Base-by-base conservation (phyloP, 2,329 filamentous ascomycete species). In the Byssochlamys sp. region DNA sequence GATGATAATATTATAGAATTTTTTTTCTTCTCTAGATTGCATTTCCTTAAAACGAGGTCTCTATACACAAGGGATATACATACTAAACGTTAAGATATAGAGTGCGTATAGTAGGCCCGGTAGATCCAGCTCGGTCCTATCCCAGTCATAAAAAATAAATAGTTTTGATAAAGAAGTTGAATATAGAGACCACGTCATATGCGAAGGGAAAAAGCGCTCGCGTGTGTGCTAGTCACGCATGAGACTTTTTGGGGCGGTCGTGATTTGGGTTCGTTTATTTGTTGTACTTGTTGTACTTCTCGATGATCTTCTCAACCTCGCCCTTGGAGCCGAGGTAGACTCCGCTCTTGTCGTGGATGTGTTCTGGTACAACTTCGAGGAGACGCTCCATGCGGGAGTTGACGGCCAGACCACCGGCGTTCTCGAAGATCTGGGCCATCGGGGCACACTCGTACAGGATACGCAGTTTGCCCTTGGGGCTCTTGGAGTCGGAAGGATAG, bases 401-500 rank as follows among this genome's bases (percentile, higher is more conserved):
- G 57, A 99, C 79, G 19, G 94, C 94, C 75, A 95, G 86, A 60
- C 94, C 94, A 66, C 94, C 94, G 67, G 94, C 94, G 77, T 99
- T 96, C 78, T 99, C 94, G 74, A 99, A 97, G 5, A 99, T 84
- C 87, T 97, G 89, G 26, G 94, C 94, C 94, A 99, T 99, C 45
- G 94, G 94, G 12, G 94, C 94, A 72, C 94, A 99, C 80, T 99
- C 94, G 77, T 99, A 99, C 67, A 99, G 74, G 65, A 99, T 99
- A 63, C 94, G 84, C 65, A 99, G 83, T 81, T 99, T 99, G 66
- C 94, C 94, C 84, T 97, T 99, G 63, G 91, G 90, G 70, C 88
- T 95, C 86, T 99, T 97, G 81, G 91, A 95, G 72, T 99, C 94
- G 12, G 92, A 90, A 0, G 94, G 94, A 72, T 99, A 99, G 51